A percentile compares a stretch with the other conserved stretches of the same genome.
phyloP scores from a whole-genome alignment of 352 stramenopile species.

The Phytophthora sp. region DNA sequence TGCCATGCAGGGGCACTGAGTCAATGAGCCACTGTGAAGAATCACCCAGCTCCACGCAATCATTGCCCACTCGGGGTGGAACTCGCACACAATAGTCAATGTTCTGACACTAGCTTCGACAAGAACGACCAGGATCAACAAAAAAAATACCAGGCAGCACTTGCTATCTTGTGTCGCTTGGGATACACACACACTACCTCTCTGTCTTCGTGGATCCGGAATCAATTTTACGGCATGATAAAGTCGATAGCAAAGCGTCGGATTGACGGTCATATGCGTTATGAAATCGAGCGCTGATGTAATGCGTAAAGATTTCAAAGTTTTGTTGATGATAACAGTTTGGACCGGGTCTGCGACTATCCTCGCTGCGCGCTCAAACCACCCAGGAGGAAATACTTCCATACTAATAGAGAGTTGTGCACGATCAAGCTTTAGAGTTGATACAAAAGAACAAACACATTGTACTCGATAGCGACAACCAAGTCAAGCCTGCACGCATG shows the following conservation, averaged over 20 bases:
- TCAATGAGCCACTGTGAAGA: background rate
- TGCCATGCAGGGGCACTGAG: constrained; percentile 42
- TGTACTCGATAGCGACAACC: background rate
- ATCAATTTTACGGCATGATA: too few species aligned
- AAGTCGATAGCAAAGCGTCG: too few species aligned
- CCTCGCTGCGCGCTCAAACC: background rate
- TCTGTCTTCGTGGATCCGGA: too few species aligned
- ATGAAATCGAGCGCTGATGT: background rate
- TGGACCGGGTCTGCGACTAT: background rate
- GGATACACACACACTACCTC: too few species aligned
- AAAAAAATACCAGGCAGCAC: too few species aligned
- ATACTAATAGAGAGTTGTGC: background rate
- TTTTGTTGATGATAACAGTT: background rate
- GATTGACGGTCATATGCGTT: background rate
- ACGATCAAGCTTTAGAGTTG: background rate
- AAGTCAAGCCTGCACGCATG: background rate
- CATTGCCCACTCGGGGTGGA: constrained; percentile 27
- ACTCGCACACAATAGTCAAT: background rate
- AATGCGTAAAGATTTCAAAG: background rate
- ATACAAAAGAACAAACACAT: background rate
- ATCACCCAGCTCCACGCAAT: constrained; percentile 27
- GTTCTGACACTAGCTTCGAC: constrained; percentile 11
- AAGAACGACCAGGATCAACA: too few species aligned
- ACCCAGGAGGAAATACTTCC: background rate
- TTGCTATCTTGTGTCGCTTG: too few species aligned